Evolutionary conservation across 495 filamentous ascomycete species (phyloP).

Genomic region (Talaromyces liani): DNA sequence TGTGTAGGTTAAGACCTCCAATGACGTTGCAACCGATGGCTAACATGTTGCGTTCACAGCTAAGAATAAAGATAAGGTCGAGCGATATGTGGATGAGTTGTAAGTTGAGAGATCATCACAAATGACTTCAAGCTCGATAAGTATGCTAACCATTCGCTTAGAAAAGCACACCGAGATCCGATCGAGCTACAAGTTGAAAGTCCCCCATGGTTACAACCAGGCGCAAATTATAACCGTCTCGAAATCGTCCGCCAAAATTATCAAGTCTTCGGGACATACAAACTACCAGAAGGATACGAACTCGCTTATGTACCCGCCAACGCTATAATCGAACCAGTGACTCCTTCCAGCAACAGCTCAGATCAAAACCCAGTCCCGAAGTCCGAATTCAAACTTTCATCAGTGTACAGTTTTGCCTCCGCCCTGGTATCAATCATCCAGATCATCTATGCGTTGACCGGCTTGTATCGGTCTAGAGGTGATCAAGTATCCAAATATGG

Average conservation of each 20-base stretch:
- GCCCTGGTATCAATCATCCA: conserved; percentile 30
- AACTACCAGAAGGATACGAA: conserved; percentile 18
- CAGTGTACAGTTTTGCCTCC: conserved; percentile 22
- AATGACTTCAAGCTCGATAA: background rate
- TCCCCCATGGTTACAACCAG: background rate
- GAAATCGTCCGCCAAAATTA: conserved; percentile 1
- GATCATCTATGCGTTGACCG: conserved; percentile 26
- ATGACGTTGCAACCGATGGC: background rate
- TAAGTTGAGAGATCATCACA: background rate
- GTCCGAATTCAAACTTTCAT: background rate
- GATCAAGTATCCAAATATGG: conserved; percentile 32
- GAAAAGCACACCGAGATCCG: background rate
- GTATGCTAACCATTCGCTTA: background rate
- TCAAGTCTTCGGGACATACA: conserved; percentile 12
- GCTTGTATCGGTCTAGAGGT: conserved; percentile 27
- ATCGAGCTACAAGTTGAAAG: background rate
- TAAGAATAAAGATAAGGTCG: background rate
- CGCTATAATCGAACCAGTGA: conserved; percentile 11
- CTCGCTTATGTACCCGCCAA: conserved; percentile 14
- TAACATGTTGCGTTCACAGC: background rate
- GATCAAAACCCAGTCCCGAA: background rate
- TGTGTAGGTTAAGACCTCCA: background rate
- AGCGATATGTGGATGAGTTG: background rate
- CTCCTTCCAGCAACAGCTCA: background rate
- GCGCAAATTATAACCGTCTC: background rate